Percentiles rank a stretch among this genome's conserved stretches.
Conservation (phyloP, 2,329 filamentous ascomycete species). For the Scedosporium apiospermum region DNA sequence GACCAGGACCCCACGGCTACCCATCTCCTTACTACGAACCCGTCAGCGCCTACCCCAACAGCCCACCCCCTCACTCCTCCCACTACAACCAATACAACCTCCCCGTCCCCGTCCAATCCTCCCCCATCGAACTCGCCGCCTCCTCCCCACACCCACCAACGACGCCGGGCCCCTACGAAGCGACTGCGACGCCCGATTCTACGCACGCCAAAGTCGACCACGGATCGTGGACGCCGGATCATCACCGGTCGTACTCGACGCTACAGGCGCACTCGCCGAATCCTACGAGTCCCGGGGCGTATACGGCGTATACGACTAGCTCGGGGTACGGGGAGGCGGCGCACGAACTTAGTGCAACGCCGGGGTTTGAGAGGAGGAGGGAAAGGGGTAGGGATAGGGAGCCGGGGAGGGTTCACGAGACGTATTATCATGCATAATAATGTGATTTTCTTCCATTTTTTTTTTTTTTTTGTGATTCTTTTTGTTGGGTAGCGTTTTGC, state of each 20-base stretch:
- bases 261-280: background rate
- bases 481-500: background rate
- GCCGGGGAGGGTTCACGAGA: background rate
- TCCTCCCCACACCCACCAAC: background rate
- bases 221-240: background rate
- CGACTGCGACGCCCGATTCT: background rate
- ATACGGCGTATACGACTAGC: background rate
- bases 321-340: background rate
- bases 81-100: background rate
- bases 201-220: background rate
- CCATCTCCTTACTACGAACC: background rate
- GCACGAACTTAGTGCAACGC: background rate
- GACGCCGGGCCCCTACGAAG: background rate
- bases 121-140: background rate
- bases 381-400: background rate
- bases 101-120: background rate
- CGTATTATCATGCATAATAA: slow-evolving; percentile 3
- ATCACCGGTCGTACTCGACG: background rate
- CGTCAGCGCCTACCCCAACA: background rate
- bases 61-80: background rate
- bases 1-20: background rate
- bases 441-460: background rate
- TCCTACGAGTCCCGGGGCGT: background rate
- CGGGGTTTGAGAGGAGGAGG: background rate
- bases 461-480: background rate